These are phyloP conservation scores for Akanthomyces uredinophilus DNA, from an alignment of 2,329 filamentous ascomycete species.

Conservation along the genomic window DNA sequence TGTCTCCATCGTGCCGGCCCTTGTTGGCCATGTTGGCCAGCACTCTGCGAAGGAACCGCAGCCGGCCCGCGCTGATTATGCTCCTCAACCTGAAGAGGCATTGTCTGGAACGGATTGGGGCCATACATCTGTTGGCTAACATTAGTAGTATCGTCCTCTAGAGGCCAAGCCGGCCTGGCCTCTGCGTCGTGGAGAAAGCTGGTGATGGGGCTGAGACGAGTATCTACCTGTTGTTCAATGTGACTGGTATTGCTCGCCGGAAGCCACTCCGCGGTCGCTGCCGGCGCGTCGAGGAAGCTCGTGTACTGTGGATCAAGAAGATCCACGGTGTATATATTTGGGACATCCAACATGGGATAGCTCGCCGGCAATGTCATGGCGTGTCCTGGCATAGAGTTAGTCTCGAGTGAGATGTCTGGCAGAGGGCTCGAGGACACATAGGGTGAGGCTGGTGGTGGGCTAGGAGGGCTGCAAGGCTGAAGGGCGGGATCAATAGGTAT, in stretches of 20 bases:
- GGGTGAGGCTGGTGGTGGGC: neutral
- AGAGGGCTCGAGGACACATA: neutral
- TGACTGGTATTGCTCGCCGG: neutral
- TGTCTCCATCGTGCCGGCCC: neutral
- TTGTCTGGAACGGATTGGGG: neutral
- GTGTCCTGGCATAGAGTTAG: neutral
- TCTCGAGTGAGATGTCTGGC: neutral
- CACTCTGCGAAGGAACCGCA: neutral
- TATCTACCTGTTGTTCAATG: too few relatives aligned
- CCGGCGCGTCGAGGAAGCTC: neutral
- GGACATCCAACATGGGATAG: neutral
- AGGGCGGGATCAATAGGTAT: neutral
- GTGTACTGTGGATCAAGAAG: neutral
- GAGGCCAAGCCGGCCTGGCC: too few relatives aligned
- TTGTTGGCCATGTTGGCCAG: neutral
- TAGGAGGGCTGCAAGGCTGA: neutral
- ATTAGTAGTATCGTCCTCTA: neutral
- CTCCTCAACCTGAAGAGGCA: neutral
- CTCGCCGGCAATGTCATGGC: neutral
- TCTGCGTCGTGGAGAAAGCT: too few relatives aligned
- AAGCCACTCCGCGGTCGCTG: neutral
- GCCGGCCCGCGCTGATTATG: neutral
- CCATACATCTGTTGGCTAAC: neutral
- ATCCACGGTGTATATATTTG: neutral
- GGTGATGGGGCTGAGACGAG: too few relatives aligned